phyloP scores from a whole-genome alignment of 1,284 basidiomycete species.

The Somion occarium region DNA sequence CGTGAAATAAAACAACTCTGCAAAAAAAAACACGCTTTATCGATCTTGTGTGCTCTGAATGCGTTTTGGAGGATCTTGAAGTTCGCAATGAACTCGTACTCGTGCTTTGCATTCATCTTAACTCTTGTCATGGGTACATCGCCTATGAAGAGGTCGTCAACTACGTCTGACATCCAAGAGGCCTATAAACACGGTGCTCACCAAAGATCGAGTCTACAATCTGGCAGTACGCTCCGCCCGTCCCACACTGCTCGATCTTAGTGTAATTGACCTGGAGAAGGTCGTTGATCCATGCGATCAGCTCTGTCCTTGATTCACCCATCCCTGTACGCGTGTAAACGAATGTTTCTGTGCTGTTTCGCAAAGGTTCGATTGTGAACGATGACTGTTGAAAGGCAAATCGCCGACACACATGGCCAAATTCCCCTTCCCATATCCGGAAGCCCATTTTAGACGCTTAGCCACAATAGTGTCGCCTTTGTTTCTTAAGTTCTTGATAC shows the following conservation, averaged over 20 bases:
- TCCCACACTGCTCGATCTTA: constrained; percentile 93
- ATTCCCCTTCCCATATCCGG: no score
- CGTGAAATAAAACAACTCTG: constrained; percentile 7
- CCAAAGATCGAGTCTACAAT: constrained; percentile 92
- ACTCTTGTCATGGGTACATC: constrained; percentile 86
- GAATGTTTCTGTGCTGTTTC: constrained; percentile 4
- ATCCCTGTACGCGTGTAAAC: constrained; percentile 23
- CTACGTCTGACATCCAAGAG: background rate
- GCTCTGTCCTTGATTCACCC: constrained; percentile 76
- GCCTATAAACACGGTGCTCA: constrained; percentile 32
- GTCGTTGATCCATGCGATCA: constrained; percentile 92
- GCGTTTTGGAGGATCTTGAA: constrained; percentile 91
- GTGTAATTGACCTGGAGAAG: constrained; percentile 88
- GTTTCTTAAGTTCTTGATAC: background rate
- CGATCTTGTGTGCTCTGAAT: constrained; percentile 87
- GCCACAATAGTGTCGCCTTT: background rate
- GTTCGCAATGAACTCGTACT: constrained; percentile 95
- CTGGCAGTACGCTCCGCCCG: constrained; percentile 88
- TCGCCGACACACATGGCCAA: constrained; percentile 4
- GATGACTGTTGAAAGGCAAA: constrained; percentile 11
- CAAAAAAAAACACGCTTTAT: constrained; percentile 63
- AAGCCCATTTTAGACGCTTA: no score
- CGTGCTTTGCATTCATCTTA: constrained; percentile 92
- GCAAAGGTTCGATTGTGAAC: constrained; percentile 22
- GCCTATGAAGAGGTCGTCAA: constrained; percentile 35